Percentiles rank a stretch among this genome's conserved stretches.
phyloP scores from a whole-genome alignment of 805 yeast species.

The Brettanomyces custersianus region DNA sequence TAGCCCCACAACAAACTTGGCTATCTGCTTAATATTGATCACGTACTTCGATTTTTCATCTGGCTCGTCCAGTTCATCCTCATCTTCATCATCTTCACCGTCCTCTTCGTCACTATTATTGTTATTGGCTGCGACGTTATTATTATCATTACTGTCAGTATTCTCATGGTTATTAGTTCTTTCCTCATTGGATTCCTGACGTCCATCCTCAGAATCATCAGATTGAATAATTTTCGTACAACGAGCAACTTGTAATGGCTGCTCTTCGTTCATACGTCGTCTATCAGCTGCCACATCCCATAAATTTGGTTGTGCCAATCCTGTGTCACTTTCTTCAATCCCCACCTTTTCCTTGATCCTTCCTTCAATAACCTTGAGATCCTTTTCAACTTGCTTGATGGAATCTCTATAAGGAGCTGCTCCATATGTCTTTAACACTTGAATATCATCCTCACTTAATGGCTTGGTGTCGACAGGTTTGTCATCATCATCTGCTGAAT shows the following conservation, averaged over 20 bases:
- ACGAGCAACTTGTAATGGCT: conserved; percentile 95
- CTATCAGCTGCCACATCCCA: conserved; percentile 98
- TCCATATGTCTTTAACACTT: conserved; percentile 92
- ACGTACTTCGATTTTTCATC: conserved; percentile 89
- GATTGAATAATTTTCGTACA: conserved; percentile 93
- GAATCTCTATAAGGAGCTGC: conserved; percentile 90
- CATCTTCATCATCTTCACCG: background rate
- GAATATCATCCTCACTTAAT: conserved; percentile 92
- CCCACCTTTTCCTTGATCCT: conserved; percentile 94
- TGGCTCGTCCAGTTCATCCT: conserved; percentile 5
- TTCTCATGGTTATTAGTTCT: no score
- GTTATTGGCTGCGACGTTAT: background rate
- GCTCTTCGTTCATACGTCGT: conserved; percentile 87
- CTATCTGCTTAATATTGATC: conserved; percentile 94
- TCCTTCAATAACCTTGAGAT: conserved; percentile 72
- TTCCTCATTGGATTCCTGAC: conserved; percentile 12
- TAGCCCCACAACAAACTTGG: conserved; percentile 92
- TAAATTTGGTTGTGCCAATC: conserved; percentile 90
- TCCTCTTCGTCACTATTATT: background rate
- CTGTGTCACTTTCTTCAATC: conserved; percentile 91
- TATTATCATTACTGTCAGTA: background rate
- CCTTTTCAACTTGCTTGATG: conserved; percentile 78
- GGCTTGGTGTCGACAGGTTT: conserved; percentile 74
- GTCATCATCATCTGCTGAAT: conserved; percentile 41
- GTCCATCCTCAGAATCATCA: conserved; percentile 25